Conservation (phyloP, 257 asterid species). For the Solanum microdontum region DNA sequence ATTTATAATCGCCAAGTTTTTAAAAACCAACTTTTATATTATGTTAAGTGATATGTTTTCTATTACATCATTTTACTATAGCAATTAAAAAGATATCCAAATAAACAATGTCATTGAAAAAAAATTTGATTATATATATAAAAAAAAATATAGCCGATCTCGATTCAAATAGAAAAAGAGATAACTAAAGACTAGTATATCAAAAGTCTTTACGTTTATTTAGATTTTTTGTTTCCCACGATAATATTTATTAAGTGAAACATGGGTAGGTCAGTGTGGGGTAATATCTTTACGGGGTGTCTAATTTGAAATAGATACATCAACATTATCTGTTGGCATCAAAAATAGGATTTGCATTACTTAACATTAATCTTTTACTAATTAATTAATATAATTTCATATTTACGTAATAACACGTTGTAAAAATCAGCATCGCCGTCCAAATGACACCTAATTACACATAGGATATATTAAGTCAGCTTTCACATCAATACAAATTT, state of each 20-base stretch:
- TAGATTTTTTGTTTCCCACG: not conserved
- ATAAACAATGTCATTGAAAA: not conserved
- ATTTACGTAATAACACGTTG: not conserved
- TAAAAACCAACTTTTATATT: no score
- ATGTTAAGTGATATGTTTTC: not conserved
- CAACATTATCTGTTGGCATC: not conserved
- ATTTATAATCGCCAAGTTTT: no score
- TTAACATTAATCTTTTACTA: not conserved
- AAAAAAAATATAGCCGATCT: accelerated
- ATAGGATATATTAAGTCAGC: not conserved
- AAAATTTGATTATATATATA: no score
- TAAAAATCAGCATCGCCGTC: not conserved
- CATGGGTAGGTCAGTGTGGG: not conserved
- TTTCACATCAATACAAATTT: not conserved
- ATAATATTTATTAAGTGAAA: not conserved
- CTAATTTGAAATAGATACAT: not conserved
- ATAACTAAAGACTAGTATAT: not conserved
- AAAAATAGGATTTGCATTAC: not conserved
- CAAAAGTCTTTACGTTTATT: not conserved
- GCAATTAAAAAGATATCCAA: not conserved
- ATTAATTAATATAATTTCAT: not conserved
- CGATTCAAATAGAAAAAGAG: not conserved
- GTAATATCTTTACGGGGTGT: not conserved
- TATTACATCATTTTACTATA: not conserved
- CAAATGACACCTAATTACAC: not conserved